phyloP scores from a whole-genome alignment of 148 eudicot genomes.

The Fagopyrum tataricum region DNA sequence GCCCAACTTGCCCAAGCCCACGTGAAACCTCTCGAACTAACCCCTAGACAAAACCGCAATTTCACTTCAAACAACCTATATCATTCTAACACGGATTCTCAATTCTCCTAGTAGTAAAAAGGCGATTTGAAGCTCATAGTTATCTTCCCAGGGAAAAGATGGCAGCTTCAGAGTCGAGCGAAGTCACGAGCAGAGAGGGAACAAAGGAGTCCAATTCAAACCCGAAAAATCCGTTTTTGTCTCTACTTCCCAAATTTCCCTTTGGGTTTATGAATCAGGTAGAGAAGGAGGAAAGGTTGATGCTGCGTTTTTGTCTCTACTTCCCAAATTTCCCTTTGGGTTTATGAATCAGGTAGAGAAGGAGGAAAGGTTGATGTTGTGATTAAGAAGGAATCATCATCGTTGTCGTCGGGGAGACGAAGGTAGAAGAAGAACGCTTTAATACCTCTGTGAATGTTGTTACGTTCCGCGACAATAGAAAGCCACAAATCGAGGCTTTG shows the following conservation, averaged over 20 bases:
- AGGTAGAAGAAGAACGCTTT: slow-evolving; percentile 19
- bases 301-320: slow-evolving; percentile 19
- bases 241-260: slow-evolving; percentile 22
- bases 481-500: slow-evolving; percentile 18
- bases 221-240: no score
- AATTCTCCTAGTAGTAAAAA: background rate
- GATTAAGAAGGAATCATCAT: slow-evolving; percentile 7
- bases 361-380: slow-evolving; percentile 6
- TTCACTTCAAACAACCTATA: background rate
- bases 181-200: slow-evolving; percentile 5
- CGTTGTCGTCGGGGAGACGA: slow-evolving; percentile 9
- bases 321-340: slow-evolving; percentile 19
- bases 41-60: background rate
- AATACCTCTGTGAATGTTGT: slow-evolving; percentile 19
- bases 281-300: background rate
- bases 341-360: background rate
- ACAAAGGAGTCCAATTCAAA: no score
- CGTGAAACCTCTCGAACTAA: slow-evolving; percentile 1
- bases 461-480: slow-evolving; percentile 18
- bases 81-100: background rate
- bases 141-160: background rate
- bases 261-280: slow-evolving; percentile 1
- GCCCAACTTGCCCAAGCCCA: background rate
- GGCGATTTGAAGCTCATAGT: background rate
- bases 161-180: slow-evolving; percentile 7